Evolutionary conservation across 148 eudicot genomes (phyloP), one percentile per base, ranked within the genome.

Genomic region (Salicornia ramosissima): DNA sequence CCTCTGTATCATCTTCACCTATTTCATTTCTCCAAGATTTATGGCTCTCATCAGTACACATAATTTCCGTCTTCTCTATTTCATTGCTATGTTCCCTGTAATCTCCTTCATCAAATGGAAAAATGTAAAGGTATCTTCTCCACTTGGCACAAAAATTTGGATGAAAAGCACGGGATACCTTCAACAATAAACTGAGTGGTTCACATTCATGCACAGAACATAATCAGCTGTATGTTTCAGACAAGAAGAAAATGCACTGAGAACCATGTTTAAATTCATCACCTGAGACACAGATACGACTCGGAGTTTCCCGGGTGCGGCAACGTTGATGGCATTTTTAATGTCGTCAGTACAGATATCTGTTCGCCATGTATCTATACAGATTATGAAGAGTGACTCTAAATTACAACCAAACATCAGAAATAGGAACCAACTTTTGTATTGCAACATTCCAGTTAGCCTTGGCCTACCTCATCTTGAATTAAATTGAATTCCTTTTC

Each of bases 91-190:
- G 60, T 36, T 67, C 75, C 53, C 59, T 74, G 68, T 25, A 67
- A 26, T 75, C 85, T 65, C 80, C 88, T 67, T 71, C 78, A 73
- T 66, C 68, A 19, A 94, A 70, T 69, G 98, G 98, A 53, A 90
- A 94, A 71, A 94, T 83, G 80, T 93, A 93, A 71, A 93, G 61
- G 80, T 93, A 93, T 67, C 84, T 88, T 74, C 97, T 90, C 98
- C 98, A 94, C 75, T 90, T 88, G 71, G 98, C 98, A 80, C 84
- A 84, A 77, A 90, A 94, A 78, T 88, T 94, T 60, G 97, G 98
- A 82, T 94, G 98, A 81, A 94, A 94, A 64, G 78, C 88, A 60
- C 98, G 90, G 34, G 98, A 83, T 55, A 94, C 90, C 97, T 92
- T 74, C 61, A 62, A 77, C 42, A 60, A 56, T 53, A 59, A 61